These are phyloP conservation scores for Penicillium odoratum DNA, from an alignment of 495 filamentous ascomycete species.

Conservation along the genomic window DNA sequence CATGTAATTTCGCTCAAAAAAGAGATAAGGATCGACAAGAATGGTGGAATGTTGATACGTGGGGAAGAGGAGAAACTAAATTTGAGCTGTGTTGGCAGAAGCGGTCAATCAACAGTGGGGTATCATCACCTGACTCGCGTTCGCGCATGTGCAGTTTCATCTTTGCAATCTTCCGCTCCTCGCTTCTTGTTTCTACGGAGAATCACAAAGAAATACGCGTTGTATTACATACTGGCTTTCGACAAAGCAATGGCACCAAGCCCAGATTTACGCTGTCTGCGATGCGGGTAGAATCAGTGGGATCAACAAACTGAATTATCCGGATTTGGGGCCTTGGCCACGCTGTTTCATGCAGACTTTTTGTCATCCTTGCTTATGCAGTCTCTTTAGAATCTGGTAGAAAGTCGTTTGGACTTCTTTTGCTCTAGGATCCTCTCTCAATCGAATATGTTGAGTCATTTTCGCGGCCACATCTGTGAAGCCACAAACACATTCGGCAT, in stretches of 20 bases:
- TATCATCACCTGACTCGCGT: constrained; percentile 4
- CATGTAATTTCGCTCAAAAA: constrained; percentile 13
- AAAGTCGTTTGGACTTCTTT: background rate
- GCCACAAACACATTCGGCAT: constrained; percentile 12
- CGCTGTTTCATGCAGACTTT: constrained; percentile 19
- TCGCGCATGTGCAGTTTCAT: background rate
- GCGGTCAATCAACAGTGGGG: constrained; percentile 13
- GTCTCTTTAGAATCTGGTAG: background rate
- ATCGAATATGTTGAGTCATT: constrained; percentile 6
- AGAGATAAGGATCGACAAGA: background rate
- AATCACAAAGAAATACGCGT: background rate
- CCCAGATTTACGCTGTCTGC: constrained; percentile 28
- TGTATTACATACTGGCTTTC: background rate
- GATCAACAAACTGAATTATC: constrained; percentile 43
- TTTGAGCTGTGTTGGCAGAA: constrained; percentile 16
- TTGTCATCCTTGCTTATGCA: background rate
- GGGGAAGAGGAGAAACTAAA: constrained; percentile 14
- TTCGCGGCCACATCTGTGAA: constrained; percentile 9
- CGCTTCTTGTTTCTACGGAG: background rate
- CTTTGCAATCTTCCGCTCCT: background rate
- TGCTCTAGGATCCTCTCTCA: constrained; percentile 2
- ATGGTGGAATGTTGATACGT: background rate
- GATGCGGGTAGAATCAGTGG: constrained; percentile 35
- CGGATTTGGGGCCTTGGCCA: constrained; percentile 41
- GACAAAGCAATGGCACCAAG: constrained; percentile 33